These are phyloP conservation scores for Pseudogymnoascus pannorum DNA, from an alignment of 2,329 filamentous ascomycete species.

Conservation along the genomic window DNA sequence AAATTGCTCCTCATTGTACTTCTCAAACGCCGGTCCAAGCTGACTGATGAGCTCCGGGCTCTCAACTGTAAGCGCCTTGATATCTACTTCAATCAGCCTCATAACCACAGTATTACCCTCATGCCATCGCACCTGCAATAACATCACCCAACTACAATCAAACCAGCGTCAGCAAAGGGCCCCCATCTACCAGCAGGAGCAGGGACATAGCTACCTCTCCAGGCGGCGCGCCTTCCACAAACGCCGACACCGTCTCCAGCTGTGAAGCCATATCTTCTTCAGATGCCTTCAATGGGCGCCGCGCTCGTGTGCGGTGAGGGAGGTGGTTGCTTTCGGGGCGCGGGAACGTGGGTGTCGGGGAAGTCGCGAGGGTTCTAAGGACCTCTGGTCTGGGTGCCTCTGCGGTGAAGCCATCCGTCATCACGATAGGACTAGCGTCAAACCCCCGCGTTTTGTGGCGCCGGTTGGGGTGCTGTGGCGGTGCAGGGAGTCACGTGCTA, in stretches of 20 bases:
- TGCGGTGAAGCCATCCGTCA: background rate
- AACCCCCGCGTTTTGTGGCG: conserved; percentile 8
- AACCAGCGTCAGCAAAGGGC: background rate
- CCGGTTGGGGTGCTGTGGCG: background rate
- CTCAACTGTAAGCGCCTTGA: conserved; percentile 74
- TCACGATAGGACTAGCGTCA: conserved; percentile 2
- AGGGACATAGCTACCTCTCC: conserved; percentile 66
- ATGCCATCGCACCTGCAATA: conserved; percentile 14
- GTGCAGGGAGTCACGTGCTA: background rate
- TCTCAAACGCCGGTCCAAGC: conserved; percentile 76
- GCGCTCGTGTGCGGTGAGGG: conserved; percentile 12
- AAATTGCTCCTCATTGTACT: conserved; percentile 96
- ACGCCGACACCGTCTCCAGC: conserved; percentile 65
- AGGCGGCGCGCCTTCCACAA: conserved; percentile 88
- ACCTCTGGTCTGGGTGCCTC: background rate
- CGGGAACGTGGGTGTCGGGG: background rate
- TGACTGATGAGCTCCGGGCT: conserved; percentile 60
- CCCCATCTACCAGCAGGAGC: background rate
- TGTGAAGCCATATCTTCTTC: conserved; percentile 29
- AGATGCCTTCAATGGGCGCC: background rate
- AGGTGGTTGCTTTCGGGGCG: conserved; percentile 4
- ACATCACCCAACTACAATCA: conserved; percentile 21
- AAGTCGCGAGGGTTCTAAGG: background rate
- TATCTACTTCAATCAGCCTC: conserved; percentile 50
- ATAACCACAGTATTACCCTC: background rate